Conservation (phyloP, 192 early-diverging fungal genomes). For the Cladochytrium replicatum region DNA sequence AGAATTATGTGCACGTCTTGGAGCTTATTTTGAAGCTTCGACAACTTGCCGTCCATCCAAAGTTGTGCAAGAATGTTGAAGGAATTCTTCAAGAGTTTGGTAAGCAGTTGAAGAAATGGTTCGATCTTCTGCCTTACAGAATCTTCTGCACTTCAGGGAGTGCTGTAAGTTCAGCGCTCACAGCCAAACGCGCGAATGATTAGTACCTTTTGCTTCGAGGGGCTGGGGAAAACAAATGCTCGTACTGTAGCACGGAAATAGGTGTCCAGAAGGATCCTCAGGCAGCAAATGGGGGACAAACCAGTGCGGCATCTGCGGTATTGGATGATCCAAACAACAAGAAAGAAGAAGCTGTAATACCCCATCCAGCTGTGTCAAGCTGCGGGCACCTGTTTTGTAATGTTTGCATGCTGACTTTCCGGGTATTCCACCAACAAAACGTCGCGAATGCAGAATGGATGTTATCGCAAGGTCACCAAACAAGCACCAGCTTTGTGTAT, state of each 20-base stretch:
- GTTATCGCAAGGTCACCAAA: too few species aligned
- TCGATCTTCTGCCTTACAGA: too few species aligned
- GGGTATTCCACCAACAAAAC: background rate
- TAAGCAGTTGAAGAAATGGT: too few species aligned
- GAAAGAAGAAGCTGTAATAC: too few species aligned
- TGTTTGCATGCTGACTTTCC: constrained; percentile 11
- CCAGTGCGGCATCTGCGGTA: too few species aligned
- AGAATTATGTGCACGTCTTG: constrained; percentile 36
- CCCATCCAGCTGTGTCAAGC: constrained; percentile 11
- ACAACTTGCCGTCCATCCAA: constrained; percentile 34
- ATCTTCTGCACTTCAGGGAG: background rate
- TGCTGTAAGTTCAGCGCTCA: constrained; percentile 10
- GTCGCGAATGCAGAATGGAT: too few species aligned
- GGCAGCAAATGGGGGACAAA: background rate
- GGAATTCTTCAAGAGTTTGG: constrained; percentile 8
- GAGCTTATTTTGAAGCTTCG: constrained; percentile 39
- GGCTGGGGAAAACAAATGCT: constrained; percentile 35
- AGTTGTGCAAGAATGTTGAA: constrained; percentile 23
- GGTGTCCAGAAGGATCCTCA: too few species aligned
- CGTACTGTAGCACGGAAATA: too few species aligned
- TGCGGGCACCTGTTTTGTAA: constrained; percentile 29
- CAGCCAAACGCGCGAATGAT: constrained; percentile 22
- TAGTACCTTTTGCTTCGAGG: constrained; percentile 22
- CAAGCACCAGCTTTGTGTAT: too few species aligned
- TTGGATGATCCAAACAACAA: too few species aligned